Conservation (phyloP, 257 asterid species). For the Solanum lycopersicoides region DNA sequence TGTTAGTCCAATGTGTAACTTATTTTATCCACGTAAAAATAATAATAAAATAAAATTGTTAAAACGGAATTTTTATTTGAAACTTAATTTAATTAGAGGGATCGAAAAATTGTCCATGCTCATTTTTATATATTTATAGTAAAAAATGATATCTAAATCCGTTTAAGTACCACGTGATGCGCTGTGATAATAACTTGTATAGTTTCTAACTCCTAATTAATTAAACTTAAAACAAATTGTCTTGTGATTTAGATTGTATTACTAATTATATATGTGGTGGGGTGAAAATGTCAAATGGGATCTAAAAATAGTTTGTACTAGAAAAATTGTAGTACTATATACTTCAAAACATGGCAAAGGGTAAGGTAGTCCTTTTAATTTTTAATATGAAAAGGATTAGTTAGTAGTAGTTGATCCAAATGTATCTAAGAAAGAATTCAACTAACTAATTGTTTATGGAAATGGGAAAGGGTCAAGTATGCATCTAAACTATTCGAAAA, state of each 20-base stretch:
- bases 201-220: not conserved
- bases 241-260: not conserved
- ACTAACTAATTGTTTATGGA: not conserved
- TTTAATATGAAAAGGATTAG: not conserved
- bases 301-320: not conserved
- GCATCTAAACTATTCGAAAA: too few species aligned
- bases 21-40: not conserved
- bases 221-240: too few species aligned
- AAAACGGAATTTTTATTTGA: not conserved
- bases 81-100: not conserved
- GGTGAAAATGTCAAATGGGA: too few species aligned
- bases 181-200: too few species aligned
- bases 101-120: not conserved
- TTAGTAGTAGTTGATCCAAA: not conserved
- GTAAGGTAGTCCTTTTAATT: not conserved
- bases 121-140: not conserved
- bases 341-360: not conserved
- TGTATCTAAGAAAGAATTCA: not conserved
- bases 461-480: too few species aligned
- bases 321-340: not conserved
- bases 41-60: not conserved
- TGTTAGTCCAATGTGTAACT: not conserved
- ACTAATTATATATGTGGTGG: too few species aligned
- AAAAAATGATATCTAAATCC: too few species aligned
- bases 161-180: too few species aligned